Evolutionary conservation across 2,329 filamentous ascomycete genomes (phyloP).

Genomic region (Penicillium sp.): DNA sequence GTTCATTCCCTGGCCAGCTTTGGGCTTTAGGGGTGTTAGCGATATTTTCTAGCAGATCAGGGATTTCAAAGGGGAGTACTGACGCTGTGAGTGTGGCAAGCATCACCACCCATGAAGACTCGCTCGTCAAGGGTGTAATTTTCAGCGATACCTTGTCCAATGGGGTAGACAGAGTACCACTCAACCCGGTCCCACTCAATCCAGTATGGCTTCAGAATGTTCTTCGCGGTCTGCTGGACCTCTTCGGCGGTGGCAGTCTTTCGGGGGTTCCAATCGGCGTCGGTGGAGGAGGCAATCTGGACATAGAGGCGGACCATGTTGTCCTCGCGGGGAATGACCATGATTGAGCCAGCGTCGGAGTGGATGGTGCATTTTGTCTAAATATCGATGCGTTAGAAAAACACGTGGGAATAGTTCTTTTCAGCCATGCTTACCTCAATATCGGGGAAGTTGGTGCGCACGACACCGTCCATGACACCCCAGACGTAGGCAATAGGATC

Average conservation of each 20-base stretch:
- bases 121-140: conserved; percentile 64
- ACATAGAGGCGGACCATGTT: conserved; percentile 53
- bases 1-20: conserved; percentile 66
- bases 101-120: conserved; percentile 66
- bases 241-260: conserved; percentile 61
- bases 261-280: conserved; percentile 61
- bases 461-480: conserved; percentile 67
- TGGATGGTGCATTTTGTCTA: conserved; percentile 68
- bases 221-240: conserved; percentile 58
- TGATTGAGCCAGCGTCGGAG: conserved; percentile 63
- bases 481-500: conserved; percentile 64
- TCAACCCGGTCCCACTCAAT: conserved; percentile 65
- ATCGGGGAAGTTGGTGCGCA: conserved; percentile 62
- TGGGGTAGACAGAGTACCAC: conserved; percentile 67
- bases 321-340: conserved; percentile 58
- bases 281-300: conserved; percentile 63
- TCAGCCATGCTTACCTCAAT: conserved; percentile 51
- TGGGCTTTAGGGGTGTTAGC: conserved; percentile 42
- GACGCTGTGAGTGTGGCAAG: conserved; percentile 60
- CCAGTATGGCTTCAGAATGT: conserved; percentile 60
- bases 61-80: neutral
- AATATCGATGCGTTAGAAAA: conserved; percentile 1
- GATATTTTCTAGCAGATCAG: neutral
- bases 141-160: conserved; percentile 65
- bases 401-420: neutral